These are phyloP conservation scores for Blastocystis sp. DNA, from an alignment of 352 stramenopile genomes.

Conservation along the genomic window DNA sequence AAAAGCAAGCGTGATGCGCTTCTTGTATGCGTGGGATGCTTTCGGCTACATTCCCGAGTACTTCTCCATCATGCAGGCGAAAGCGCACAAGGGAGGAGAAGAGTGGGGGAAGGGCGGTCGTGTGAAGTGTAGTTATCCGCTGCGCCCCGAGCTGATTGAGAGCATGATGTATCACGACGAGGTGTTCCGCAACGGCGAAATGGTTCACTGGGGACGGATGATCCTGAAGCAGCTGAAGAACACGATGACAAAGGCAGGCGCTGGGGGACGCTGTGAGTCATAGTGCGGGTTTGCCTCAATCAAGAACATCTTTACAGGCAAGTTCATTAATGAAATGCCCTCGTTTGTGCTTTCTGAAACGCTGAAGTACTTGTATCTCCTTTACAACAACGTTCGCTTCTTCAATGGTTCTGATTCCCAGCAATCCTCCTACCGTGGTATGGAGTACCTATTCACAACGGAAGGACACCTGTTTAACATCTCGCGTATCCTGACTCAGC, in stretches of 20 bases:
- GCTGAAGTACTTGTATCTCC: conserved; percentile 96
- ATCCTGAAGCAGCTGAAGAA: conserved; percentile 67
- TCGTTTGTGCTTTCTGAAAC: conserved; percentile 98
- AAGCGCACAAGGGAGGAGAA: conserved; percentile 14
- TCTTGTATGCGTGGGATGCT: conserved; percentile 89
- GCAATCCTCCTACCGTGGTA: conserved; percentile 83
- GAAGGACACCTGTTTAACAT: conserved; percentile 88
- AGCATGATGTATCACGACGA: conserved; percentile 84
- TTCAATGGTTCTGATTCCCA: conserved; percentile 72
- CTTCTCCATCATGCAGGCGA: conserved; percentile 72
- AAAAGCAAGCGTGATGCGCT: conserved; percentile 84
- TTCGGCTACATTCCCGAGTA: conserved; percentile 91
- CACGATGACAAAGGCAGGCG: conserved; percentile 30
- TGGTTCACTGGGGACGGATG: conserved; percentile 73
- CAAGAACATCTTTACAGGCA: conserved; percentile 81
- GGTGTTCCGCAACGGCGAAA: conserved; percentile 85
- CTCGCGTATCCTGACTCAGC: conserved; percentile 21
- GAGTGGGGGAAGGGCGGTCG: background rate
- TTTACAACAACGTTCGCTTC: conserved; percentile 87
- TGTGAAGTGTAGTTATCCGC: conserved; percentile 78
- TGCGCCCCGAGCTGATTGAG: conserved; percentile 94
- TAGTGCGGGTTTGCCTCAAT: conserved; percentile 84
- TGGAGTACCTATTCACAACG: conserved; percentile 90
- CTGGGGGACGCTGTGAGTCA: conserved; percentile 72
- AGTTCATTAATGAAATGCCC: conserved; percentile 93